Evolutionary conservation across 495 filamentous ascomycete species (phyloP), one percentile per base, ranked within the genome.

Genomic region (Sordaria brevicollis): DNA sequence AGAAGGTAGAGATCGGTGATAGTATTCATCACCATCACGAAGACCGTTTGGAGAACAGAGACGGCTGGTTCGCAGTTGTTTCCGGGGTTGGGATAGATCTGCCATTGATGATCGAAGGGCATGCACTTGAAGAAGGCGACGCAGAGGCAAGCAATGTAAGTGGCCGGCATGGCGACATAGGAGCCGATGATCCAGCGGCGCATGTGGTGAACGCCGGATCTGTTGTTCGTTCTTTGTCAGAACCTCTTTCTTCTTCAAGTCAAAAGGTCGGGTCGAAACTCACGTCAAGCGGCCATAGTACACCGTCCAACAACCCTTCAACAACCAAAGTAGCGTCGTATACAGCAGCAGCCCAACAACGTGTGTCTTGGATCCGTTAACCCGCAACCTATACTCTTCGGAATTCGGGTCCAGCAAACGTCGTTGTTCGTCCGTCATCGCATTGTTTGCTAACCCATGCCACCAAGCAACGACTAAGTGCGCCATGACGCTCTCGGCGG

Each of bases 301-400:
- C n/a, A 87, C 74, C 15, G 83, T 74, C 86, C 88, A 88, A 69
- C 86, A 88, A 0, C 80, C 75, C 72, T 89, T 89, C 66, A 89
- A 68, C 49, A 85, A 70, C 86, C 87, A 89, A 19, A 89, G 74
- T 6, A 88, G 72, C 3, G 82, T 78, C 0, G 83, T 86, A 65
- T 89, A 89, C n/a, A 87, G 70, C 34, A 84, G 83, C 79, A 87
- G 86, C 0, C 87, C 87, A 35, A 78, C 70, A 5, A 89, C 80
- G 67, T 88, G 86, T 1, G 82, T 82, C 72, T 88, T 89, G 17
- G 85, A 87, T 0, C 87, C 87, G 9, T 82, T 82, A 0, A 88
- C 85, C 15, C 87, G 82, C 35, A 83, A 69, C 5, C 65, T 66
- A 68, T 85, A 85, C 71, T 88, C 86, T 35, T 74, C 39, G 0